A percentile compares a stretch with the other conserved stretches of the same genome.
phyloP scores from a whole-genome alignment of 495 filamentous ascomycete genomes.

The Parathielavia appendiculata region DNA sequence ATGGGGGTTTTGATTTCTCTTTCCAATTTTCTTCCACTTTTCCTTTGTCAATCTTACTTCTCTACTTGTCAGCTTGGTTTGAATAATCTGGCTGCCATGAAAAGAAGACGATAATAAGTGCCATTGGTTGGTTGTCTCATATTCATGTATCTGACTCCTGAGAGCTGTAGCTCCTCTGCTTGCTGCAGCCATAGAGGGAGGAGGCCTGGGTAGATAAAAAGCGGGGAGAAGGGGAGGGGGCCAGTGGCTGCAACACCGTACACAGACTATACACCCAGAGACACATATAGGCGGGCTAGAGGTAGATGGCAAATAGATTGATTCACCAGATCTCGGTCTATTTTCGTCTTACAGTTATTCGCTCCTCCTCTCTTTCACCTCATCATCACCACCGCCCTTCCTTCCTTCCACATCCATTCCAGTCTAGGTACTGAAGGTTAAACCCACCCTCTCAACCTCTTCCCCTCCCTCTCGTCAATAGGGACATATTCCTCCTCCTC shows the following conservation, averaged over 20 bases:
- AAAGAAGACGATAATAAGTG: slow-evolving; percentile 6
- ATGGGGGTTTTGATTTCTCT: neutral
- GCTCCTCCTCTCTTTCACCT: neutral
- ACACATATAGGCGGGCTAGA: slow-evolving; percentile 4
- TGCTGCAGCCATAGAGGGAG: neutral
- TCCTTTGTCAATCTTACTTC: slow-evolving; percentile 1
- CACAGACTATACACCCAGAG: slow-evolving; percentile 2
- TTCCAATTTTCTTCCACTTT: slow-evolving; percentile 1
- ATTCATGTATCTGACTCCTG: slow-evolving; percentile 1
- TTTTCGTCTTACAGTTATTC: neutral
- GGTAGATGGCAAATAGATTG: slow-evolving; percentile 12
- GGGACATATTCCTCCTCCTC: slow-evolving; percentile 13
- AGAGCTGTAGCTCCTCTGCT: neutral
- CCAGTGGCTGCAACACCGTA: slow-evolving; percentile 3
- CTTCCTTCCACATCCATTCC: no score
- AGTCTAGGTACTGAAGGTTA: neutral
- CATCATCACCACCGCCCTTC: neutral
- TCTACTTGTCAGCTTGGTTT: neutral
- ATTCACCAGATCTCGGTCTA: neutral
- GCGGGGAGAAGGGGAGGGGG: neutral
- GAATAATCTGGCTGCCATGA: neutral
- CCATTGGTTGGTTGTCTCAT: slow-evolving; percentile 5
- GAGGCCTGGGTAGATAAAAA: neutral
- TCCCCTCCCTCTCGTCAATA: slow-evolving; percentile 19
- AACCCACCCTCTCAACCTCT: slow-evolving; percentile 17